Evolutionary conservation across 2,329 filamentous ascomycete species (phyloP).

Genomic region (Hypoxylon sp.): DNA sequence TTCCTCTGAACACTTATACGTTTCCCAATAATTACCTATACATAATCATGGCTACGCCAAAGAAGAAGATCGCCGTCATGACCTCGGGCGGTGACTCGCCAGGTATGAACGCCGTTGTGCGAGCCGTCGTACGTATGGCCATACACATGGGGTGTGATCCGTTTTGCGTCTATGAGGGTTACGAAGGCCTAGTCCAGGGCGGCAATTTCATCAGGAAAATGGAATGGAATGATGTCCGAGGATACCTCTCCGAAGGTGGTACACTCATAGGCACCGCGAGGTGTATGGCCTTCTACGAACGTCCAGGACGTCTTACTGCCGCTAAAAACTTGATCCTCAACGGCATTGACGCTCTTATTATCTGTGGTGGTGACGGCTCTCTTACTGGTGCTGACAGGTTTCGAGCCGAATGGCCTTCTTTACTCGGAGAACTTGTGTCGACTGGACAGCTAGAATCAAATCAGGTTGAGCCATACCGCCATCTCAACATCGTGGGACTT

Average conservation of each 20-base stretch:
- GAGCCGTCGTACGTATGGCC: conserved; percentile 91
- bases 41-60: conserved; percentile 59
- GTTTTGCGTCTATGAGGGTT: conserved; percentile 90
- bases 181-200: conserved; percentile 92
- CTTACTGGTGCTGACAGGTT: conserved; percentile 96
- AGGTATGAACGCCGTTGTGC: conserved; percentile 93
- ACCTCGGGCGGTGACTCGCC: conserved; percentile 95
- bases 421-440: conserved; percentile 86
- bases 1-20: not conserved
- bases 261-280: conserved; percentile 96
- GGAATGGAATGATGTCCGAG: conserved; percentile 93
- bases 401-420: conserved; percentile 88
- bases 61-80: conserved; percentile 87
- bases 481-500: conserved; percentile 95
- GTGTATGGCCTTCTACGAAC: conserved; percentile 92
- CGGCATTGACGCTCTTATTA: conserved; percentile 95
- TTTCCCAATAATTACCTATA: conserved; percentile 12
- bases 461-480: conserved; percentile 81
- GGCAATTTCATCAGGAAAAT: conserved; percentile 89
- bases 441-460: conserved; percentile 77
- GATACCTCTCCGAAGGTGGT: conserved; percentile 92
- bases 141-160: conserved; percentile 86
- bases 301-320: conserved; percentile 82
- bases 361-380: conserved; percentile 96
- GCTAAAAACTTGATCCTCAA: conserved; percentile 95